phyloP scores from a whole-genome alignment of 306 rosid species.

The Malus sylvestris region DNA sequence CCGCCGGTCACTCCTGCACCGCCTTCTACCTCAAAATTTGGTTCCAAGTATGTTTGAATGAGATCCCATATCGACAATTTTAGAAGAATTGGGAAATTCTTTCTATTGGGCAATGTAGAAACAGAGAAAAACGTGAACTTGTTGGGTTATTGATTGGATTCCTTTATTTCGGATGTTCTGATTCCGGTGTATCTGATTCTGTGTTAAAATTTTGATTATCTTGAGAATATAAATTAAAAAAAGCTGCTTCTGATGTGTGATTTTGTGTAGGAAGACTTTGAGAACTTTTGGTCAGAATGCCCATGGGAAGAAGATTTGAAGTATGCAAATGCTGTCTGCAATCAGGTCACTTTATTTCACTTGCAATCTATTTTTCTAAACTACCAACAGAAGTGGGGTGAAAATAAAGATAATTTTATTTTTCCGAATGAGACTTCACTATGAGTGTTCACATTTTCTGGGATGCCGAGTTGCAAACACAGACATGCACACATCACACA shows the following conservation, averaged over 20 bases:
- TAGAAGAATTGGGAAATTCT: too few species aligned
- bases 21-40: conserved; percentile 91
- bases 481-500: not conserved
- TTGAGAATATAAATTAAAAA: not conserved
- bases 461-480: not conserved
- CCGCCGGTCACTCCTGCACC: conserved; percentile 83
- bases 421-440: not conserved
- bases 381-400: not conserved
- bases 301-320: conserved; percentile 96
- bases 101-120: not conserved
- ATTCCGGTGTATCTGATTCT: not conserved
- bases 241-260: conserved; percentile 9
- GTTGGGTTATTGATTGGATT: not conserved
- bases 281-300: conserved; percentile 91
- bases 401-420: not conserved
- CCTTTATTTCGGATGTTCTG: not conserved
- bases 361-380: not conserved
- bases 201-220: not conserved
- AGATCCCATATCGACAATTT: not conserved
- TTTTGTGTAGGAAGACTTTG: conserved; percentile 79
- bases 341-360: conserved; percentile 43
- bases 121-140: not conserved
- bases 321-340: conserved; percentile 76
- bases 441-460: not conserved
- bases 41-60: conserved; percentile 57